Evolutionary conservation across 2,329 filamentous ascomycete species (phyloP).

Genomic region (Lecanicillium sp.): DNA sequence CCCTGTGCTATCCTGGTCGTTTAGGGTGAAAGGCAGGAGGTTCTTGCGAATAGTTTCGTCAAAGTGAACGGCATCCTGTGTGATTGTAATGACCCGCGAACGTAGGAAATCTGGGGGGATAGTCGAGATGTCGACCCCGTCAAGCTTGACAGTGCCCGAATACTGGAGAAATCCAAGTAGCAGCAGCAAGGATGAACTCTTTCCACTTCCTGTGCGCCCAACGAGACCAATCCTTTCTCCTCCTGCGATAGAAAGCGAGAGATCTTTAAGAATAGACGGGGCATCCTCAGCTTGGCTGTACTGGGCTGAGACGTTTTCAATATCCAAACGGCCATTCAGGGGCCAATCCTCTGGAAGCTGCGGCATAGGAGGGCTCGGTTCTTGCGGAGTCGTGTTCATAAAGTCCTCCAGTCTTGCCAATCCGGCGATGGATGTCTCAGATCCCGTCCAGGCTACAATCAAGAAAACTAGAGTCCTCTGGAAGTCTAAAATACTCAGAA

Average conservation of each 20-base stretch:
- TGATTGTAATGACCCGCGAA: constrained; percentile 34
- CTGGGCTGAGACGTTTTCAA: not conserved
- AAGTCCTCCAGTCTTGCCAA: not conserved
- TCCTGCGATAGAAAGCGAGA: not conserved
- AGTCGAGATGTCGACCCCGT: constrained; percentile 33
- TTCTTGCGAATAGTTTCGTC: constrained; percentile 39
- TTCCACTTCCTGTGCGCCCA: not conserved
- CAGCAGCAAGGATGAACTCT: not conserved
- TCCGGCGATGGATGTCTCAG: not conserved
- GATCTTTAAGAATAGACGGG: not conserved
- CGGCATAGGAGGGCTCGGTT: not conserved
- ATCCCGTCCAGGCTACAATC: not conserved
- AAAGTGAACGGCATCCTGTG: constrained; percentile 40
- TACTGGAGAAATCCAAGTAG: not conserved
- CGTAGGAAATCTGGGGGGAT: constrained; percentile 35
- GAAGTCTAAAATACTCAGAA: not conserved
- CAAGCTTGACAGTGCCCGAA: constrained; percentile 31
- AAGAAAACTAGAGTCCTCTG: not conserved
- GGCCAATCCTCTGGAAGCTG: not conserved
- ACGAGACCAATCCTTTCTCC: not conserved
- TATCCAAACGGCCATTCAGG: not conserved
- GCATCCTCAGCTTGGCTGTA: not conserved
- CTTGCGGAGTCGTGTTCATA: not conserved
- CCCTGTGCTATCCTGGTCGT: not conserved
- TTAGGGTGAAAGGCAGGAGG: constrained; percentile 18